These are phyloP conservation scores for Tetragonia tetragonoides DNA, from an alignment of 148 eudicot genomes.

Conservation along the genomic window DNA sequence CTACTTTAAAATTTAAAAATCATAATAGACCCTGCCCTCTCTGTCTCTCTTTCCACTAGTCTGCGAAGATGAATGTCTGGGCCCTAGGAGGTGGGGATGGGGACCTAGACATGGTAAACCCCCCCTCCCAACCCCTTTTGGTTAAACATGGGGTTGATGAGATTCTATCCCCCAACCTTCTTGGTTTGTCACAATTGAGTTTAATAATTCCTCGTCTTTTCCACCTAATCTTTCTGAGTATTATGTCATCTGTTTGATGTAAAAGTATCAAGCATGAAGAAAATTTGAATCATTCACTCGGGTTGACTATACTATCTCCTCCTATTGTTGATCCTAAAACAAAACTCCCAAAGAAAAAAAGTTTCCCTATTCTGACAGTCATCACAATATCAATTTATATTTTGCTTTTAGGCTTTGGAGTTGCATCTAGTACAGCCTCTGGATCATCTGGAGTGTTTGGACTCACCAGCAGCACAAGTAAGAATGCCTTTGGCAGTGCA, in stretches of 20 bases:
- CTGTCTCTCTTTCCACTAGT: no score
- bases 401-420: conserved; percentile 14
- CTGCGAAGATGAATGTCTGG: no score
- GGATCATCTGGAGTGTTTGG: conserved; percentile 8
- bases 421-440: conserved; percentile 6
- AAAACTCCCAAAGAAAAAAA: neutral
- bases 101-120: no score
- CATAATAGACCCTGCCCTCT: no score
- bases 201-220: neutral
- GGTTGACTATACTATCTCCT: neutral
- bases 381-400: neutral
- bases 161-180: no score
- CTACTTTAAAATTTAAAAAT: neutral
- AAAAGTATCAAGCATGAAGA: neutral
- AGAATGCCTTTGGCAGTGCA: conserved; percentile 10
- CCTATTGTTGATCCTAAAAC: no score
- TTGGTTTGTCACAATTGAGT: neutral
- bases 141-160: no score
- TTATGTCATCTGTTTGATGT: neutral
- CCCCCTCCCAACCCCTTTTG: no score
- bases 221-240: neutral
- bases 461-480: conserved; percentile 9
- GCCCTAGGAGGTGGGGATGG: no score
- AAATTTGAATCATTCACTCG: neutral
- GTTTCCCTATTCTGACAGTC: no score